Base-by-base conservation (phyloP, 1,139 yeast genomes). In the Magnusiomyces paraingens region DNA sequence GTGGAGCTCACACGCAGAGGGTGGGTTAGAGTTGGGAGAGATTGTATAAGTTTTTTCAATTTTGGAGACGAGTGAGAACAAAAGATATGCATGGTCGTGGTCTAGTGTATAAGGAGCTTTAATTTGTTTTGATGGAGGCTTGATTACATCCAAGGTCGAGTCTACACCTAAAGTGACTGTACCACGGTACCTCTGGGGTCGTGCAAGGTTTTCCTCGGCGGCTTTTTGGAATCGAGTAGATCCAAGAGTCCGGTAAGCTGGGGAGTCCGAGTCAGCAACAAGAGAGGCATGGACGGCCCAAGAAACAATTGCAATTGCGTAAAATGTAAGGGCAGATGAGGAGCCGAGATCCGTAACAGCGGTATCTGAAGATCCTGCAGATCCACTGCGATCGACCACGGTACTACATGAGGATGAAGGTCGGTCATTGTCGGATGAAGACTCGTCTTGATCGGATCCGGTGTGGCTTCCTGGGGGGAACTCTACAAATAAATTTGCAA, bases 231-330 rank as follows among this genome's bases (percentile, higher is more conserved):
- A 90, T 55, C 96, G 71, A 45, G 80, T 81, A 5, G 76, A 62
- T 0, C 96, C 96, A 58, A 77, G 73, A 52, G 75, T 73, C 42
- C 90, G 73, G 64, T 84, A 70, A 61, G 84, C 86, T 0, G 84
- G 82, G 1, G 83, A 76, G 61, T 88, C 94, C 55, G 86, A 82
- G 64, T 80, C 88, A 22, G 93, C 93, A 1, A 90, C 93, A 53
- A 90, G 69, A 2, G 91, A 79, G 1, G 96, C 91, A 68, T 90
- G 97, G 59, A 88, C 80, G 0, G 84, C 95, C 89, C 95, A 84
- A 0, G 96, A 86, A 0, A 82, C 73, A 1, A 89, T 95, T 1
- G 86, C 88, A 32, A 47, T 52, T 3, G 57, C 52, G 17, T 36
- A 47, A 21, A 53, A 49, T 3, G 47, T 46, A 21, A 46, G 39